These are phyloP conservation scores for Theileria luwenshuni DNA, from an alignment of 169 alveolate genomes.

Conservation along the genomic window DNA sequence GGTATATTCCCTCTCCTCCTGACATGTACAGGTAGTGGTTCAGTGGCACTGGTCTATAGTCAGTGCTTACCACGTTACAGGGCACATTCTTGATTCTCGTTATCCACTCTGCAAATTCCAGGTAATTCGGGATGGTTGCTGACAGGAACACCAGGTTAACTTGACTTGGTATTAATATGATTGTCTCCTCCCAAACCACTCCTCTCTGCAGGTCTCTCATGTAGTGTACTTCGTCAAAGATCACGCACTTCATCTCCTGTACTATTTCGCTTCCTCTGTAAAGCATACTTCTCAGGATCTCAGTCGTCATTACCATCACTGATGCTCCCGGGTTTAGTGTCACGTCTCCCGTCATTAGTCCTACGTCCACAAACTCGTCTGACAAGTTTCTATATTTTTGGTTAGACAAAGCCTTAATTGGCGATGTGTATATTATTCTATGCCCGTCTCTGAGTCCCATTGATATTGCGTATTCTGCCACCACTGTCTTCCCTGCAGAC, in stretches of 20 bases:
- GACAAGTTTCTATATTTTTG: constrained; percentile 97
- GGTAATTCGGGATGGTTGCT: constrained; percentile 98
- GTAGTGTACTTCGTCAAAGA: constrained; percentile 98
- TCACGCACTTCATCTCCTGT: constrained; percentile 89
- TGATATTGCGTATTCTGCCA: constrained; percentile 99
- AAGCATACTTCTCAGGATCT: constrained; percentile 95
- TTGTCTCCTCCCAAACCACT: constrained; percentile 99
- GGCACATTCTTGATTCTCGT: constrained; percentile 96
- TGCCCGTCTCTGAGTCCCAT: constrained; percentile 93
- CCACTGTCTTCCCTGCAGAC: constrained; percentile 99
- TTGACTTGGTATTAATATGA: constrained; percentile 91
- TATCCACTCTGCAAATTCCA: constrained; percentile 99
- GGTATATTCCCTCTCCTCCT: constrained; percentile 92
- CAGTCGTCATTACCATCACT: constrained; percentile 99
- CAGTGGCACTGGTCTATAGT: constrained; percentile 97
- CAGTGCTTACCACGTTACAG: constrained; percentile 97
- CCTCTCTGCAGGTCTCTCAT: constrained; percentile 99
- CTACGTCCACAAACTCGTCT: constrained; percentile 97
- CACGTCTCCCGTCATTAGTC: constrained; percentile 99
- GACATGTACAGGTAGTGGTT: constrained; percentile 95
- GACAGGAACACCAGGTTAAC: constrained; percentile 95
- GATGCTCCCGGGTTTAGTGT: constrained; percentile 96
- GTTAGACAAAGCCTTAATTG: constrained; percentile 98
- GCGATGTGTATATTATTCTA: constrained; percentile 98
- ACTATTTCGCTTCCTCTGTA: constrained; percentile 97